Evolutionary conservation across 768 basidiomycete genomes (phyloP).

Genomic region (Lentinula boryana): DNA sequence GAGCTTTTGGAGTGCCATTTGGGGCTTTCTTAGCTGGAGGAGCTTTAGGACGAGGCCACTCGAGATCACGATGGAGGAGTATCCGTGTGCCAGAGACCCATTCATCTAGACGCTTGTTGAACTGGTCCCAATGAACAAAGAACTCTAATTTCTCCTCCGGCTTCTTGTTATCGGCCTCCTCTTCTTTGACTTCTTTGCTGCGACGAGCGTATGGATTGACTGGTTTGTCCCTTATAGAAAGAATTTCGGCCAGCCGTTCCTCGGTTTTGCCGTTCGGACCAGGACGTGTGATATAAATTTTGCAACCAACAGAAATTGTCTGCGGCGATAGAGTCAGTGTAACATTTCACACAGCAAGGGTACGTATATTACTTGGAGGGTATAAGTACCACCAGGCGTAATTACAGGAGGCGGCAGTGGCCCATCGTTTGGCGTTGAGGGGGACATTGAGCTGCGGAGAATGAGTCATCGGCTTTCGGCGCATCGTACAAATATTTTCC

Average conservation of each 20-base stretch:
- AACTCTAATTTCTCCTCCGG: constrained; percentile 84
- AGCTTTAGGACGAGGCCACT: constrained; percentile 91
- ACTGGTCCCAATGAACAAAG: constrained; percentile 98
- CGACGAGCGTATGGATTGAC: constrained; percentile 53
- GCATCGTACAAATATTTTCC: not conserved
- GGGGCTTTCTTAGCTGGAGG: constrained; percentile 50
- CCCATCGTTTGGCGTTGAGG: constrained; percentile 33
- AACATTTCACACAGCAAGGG: constrained; percentile 12
- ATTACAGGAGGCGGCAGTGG: constrained; percentile 51
- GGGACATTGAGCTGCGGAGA: constrained; percentile 14
- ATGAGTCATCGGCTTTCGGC: constrained; percentile 1
- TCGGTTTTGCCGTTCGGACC: constrained; percentile 69
- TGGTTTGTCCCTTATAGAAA: constrained; percentile 89
- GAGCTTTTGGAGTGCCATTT: constrained; percentile 41
- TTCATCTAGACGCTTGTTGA: constrained; percentile 98
- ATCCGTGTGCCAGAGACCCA: constrained; percentile 91
- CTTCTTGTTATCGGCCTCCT: constrained; percentile 30
- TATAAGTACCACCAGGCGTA: constrained; percentile 70
- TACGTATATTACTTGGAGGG: constrained; percentile 54
- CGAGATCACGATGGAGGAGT: constrained; percentile 78
- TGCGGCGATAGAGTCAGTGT: constrained; percentile 28
- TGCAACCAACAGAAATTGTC: constrained; percentile 92
- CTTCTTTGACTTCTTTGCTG: constrained; percentile 34
- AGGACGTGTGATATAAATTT: constrained; percentile 79
- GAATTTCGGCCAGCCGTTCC: constrained; percentile 91